These are phyloP conservation scores for Debaryomycetaceae sp. DNA, from an alignment of 1,139 yeast genomes.

Conservation along the genomic window DNA sequence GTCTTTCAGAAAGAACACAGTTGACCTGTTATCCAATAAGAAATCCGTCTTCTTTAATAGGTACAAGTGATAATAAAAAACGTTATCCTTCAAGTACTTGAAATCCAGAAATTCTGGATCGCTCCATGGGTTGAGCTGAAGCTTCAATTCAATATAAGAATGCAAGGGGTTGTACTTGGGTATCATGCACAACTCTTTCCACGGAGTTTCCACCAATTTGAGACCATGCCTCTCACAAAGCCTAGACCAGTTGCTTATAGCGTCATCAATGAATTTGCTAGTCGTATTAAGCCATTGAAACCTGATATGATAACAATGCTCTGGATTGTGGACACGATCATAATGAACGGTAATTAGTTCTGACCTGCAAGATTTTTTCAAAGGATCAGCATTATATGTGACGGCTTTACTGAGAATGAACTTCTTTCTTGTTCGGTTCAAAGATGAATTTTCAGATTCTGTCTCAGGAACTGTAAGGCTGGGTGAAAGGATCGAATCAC, in stretches of 20 bases:
- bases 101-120: conserved; percentile 54
- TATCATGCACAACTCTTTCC: conserved; percentile 77
- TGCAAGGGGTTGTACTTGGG: conserved; percentile 83
- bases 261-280: conserved; percentile 82
- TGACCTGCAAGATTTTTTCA: conserved; percentile 65
- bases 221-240: conserved; percentile 84
- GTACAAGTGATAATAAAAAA: conserved; percentile 59
- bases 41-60: conserved; percentile 70
- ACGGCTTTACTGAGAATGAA: conserved; percentile 57
- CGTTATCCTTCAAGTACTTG: conserved; percentile 44
- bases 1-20: conserved; percentile 53
- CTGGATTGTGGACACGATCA: conserved; percentile 91
- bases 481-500: conserved; percentile 27
- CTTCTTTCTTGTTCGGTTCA: conserved; percentile 22
- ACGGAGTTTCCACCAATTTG: conserved; percentile 86
- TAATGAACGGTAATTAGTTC: conserved; percentile 83
- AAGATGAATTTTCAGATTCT: conserved; percentile 34
- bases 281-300: conserved; percentile 93
- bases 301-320: conserved; percentile 87
- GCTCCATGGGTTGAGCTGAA: conserved; percentile 66
- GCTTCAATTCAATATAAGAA: conserved; percentile 66
- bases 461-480: conserved; percentile 16
- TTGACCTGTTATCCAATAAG: conserved; percentile 76
- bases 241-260: conserved; percentile 77
- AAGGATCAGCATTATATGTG: conserved; percentile 73